Percentiles rank a stretch among this genome's conserved stretches.
phyloP scores from a whole-genome alignment of 108 stramenopile species.

The Pseudonitzschia pungens region DNA sequence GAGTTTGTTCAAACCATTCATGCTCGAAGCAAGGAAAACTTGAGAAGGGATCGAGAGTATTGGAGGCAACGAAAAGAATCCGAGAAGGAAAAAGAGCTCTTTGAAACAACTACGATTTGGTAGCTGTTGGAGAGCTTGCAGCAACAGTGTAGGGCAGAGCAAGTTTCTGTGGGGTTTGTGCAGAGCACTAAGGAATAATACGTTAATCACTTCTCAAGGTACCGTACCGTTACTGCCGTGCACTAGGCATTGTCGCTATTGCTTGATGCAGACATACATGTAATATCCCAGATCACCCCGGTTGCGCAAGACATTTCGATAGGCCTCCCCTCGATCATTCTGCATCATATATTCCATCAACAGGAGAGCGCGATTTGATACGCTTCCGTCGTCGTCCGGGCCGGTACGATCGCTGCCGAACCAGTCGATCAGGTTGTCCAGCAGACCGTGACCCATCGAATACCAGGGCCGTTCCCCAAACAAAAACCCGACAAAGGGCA shows the following conservation, averaged over 20 bases:
- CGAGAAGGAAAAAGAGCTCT: not conserved
- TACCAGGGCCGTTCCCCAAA: slow-evolving; percentile 10
- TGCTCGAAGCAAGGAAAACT: slow-evolving; percentile 38
- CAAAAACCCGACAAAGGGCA: not conserved
- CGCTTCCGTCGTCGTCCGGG: not conserved
- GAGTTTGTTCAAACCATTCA: slow-evolving; percentile 44
- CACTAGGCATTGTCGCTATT: not conserved
- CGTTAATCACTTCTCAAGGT: too few species aligned
- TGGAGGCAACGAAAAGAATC: not conserved
- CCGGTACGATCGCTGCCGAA: not conserved
- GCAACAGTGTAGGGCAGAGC: not conserved
- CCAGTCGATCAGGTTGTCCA: not conserved
- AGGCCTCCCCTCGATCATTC: not conserved
- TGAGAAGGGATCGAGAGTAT: not conserved
- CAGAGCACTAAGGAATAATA: not conserved
- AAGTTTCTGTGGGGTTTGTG: not conserved
- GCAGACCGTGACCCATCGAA: not conserved
- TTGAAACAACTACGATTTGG: not conserved
- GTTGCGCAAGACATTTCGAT: not conserved
- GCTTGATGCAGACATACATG: slow-evolving; percentile 14
- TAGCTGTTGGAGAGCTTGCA: not conserved
- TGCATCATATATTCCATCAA: slow-evolving; percentile 8
- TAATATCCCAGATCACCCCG: slow-evolving; percentile 8
- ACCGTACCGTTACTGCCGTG: too few species aligned
- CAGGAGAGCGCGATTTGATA: slow-evolving; percentile 2